These are phyloP conservation scores for Solanum aculeatissimum DNA, from an alignment of 305 asterid genomes.

Conservation along the genomic window DNA sequence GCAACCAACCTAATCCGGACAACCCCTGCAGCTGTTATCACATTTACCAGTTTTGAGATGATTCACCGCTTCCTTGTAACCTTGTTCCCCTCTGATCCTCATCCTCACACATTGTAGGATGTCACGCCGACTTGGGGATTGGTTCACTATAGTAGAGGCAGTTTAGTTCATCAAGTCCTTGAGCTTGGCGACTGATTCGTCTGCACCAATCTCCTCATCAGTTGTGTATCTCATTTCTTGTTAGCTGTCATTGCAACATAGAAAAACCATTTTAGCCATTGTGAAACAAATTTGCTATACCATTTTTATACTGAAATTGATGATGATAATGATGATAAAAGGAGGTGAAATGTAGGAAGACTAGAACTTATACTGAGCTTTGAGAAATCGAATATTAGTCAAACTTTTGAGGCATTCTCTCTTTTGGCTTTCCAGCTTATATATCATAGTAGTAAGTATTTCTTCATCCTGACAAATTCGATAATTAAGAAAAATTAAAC, in stretches of 20 bases:
- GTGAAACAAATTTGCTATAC: not conserved
- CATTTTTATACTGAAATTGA: not conserved
- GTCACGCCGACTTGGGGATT: not conserved
- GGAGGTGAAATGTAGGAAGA: not conserved
- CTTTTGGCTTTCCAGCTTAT: not conserved
- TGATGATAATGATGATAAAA: conserved; percentile 1
- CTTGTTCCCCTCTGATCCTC: conserved; percentile 63
- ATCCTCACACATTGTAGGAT: conserved; percentile 37
- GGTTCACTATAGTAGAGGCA: not conserved
- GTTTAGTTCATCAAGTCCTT: not conserved
- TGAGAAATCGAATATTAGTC: not conserved
- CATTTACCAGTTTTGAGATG: conserved; percentile 95
- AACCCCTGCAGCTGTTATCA: conserved; percentile 91
- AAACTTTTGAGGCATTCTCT: not conserved
- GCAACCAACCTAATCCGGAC: conserved; percentile 84
- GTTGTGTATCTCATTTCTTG: not conserved
- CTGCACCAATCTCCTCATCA: not conserved
- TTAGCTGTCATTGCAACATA: not conserved
- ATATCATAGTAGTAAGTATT: not conserved
- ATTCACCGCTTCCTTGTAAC: conserved; percentile 74
- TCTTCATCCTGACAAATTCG: not conserved
- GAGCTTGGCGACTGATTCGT: not conserved
- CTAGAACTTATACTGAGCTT: not conserved
- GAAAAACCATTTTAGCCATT: not conserved
- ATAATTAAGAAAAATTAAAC: not conserved